These are phyloP conservation scores for Klebsormidium nitens DNA, from an alignment of 139 green algal genomes.

Conservation along the genomic window DNA sequence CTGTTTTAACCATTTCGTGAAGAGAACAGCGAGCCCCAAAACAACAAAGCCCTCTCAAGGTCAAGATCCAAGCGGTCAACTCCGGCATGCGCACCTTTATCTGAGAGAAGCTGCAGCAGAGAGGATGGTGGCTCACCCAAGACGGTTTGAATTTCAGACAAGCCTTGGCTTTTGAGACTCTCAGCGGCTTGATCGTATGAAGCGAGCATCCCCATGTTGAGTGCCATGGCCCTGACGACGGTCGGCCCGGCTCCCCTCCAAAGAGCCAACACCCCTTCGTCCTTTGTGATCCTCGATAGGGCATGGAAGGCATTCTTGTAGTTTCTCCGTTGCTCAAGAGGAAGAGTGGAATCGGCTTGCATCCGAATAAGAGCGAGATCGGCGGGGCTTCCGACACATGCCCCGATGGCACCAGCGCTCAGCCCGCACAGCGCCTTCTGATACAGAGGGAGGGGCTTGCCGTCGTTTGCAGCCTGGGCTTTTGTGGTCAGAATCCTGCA, in stretches of 20 bases:
- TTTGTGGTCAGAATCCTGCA: slow-evolving; percentile 31
- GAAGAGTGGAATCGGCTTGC: slow-evolving; percentile 79
- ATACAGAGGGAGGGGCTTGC: slow-evolving; percentile 40
- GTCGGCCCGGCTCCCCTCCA: slow-evolving; percentile 83
- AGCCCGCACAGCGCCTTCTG: slow-evolving; percentile 61
- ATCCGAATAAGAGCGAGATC: slow-evolving; percentile 97
- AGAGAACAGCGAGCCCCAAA: too few species aligned
- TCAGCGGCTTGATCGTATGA: slow-evolving; percentile 98
- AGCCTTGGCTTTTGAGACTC: slow-evolving; percentile 55
- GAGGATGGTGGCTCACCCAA: too few species aligned
- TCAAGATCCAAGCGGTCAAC: too few species aligned
- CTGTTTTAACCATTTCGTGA: too few species aligned
- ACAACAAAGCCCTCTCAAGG: too few species aligned
- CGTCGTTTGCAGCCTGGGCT: slow-evolving; percentile 35
- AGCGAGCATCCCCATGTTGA: slow-evolving; percentile 99
- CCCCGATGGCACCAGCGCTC: slow-evolving; percentile 85
- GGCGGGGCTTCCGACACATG: slow-evolving; percentile 87
- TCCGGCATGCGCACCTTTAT: too few species aligned
- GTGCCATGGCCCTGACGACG: slow-evolving; percentile 90
- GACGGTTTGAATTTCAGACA: slow-evolving; percentile 27
- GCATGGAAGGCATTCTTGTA: slow-evolving; percentile 84
- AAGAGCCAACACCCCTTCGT: slow-evolving; percentile 47
- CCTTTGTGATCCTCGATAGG: slow-evolving; percentile 42
- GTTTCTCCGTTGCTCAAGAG: slow-evolving; percentile 74
- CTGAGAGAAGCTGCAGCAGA: too few species aligned